These are phyloP conservation scores for Lachnellula occidentalis DNA, from an alignment of 2,329 filamentous ascomycete species.

Conservation along the genomic window DNA sequence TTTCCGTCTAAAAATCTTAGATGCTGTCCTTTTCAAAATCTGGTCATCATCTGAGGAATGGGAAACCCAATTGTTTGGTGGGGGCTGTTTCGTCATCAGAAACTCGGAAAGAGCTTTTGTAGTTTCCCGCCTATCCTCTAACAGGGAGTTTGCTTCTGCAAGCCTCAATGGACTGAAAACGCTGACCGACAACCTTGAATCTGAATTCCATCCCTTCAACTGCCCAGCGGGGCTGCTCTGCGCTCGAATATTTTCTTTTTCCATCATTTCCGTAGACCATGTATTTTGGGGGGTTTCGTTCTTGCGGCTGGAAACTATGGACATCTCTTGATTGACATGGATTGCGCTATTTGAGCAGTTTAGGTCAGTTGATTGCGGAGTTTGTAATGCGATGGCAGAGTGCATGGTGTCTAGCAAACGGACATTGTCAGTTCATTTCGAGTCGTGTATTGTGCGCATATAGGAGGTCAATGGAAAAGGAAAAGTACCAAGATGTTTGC, in stretches of 20 bases:
- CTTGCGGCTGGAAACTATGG: constrained; percentile 7
- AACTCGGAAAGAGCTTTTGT: constrained; percentile 42
- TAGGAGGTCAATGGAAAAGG: no score
- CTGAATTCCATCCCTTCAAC: constrained; percentile 11
- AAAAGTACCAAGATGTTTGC: no score
- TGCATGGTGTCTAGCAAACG: constrained; percentile 12
- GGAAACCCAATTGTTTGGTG: constrained; percentile 46
- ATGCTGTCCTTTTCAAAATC: constrained; percentile 36
- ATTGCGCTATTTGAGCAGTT: constrained; percentile 11
- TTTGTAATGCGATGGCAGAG: constrained; percentile 14
- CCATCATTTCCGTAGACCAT: neutral
- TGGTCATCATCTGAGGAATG: constrained; percentile 32
- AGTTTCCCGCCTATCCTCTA: constrained; percentile 19
- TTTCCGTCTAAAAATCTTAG: constrained; percentile 38
- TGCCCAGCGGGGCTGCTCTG: neutral
- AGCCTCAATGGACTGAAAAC: neutral
- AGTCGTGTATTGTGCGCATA: no score
- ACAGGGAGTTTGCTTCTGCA: neutral
- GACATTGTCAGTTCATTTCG: neutral
- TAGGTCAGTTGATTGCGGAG: constrained; percentile 3
- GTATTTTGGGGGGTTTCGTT: neutral
- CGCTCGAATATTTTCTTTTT: constrained; percentile 1
- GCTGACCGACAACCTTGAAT: constrained; percentile 3
- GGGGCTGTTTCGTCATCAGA: constrained; percentile 43
- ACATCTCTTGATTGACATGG: constrained; percentile 13